Base-by-base conservation (phyloP, 2,329 filamentous ascomycete species). In the Podosphaera leucotricha region DNA sequence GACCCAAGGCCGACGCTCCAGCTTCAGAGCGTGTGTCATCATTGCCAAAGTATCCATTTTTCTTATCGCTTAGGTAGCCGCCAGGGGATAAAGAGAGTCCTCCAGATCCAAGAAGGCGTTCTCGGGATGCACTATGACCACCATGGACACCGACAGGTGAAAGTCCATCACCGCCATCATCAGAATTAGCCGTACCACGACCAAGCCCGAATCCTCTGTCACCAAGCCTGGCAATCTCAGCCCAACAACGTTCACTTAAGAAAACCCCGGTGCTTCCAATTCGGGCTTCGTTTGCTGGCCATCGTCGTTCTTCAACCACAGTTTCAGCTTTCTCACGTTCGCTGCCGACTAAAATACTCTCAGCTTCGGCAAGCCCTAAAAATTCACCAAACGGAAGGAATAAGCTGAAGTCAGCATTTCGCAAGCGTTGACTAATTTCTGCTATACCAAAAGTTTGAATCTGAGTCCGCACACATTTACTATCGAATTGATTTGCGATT, bases 401-500 rank as follows among this genome's bases (percentile, higher is more conserved):
- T 30, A 95, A 65, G 57, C 82, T 93, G 64, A 94, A 95, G 60
- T 98, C 90, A 0, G 87, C 87, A 45, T 87, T 87, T 42, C 86
- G 75, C 35, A 98, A 68, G 18, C 90, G 73, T 57, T 94, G 86
- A 57, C 86, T 93, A 60, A 98, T 94, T 58, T 98, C 90, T 1
- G 86, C 86, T 55, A 98, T 92, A 26, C 90, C 90, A 52, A 95
- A 83, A 0, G 85, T 92, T 57, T 95, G 87, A 1, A 98, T 72
- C 58, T 98, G 90, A 10, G 81, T 82, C 3, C 90, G 77, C 19
- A 98, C 90, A 58, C 90, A 98, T 61, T 95, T 95, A 70, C 85
- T 94, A 61, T 98, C 90, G 54, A 95, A 98, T 57, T 98, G 90
- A 53, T 98, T 98, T 48, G 90, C 87, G 52, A 98, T 98, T 42